Evolutionary conservation across 1,139 yeast species (phyloP).

Genomic region (Sugiyamaella novakii): DNA sequence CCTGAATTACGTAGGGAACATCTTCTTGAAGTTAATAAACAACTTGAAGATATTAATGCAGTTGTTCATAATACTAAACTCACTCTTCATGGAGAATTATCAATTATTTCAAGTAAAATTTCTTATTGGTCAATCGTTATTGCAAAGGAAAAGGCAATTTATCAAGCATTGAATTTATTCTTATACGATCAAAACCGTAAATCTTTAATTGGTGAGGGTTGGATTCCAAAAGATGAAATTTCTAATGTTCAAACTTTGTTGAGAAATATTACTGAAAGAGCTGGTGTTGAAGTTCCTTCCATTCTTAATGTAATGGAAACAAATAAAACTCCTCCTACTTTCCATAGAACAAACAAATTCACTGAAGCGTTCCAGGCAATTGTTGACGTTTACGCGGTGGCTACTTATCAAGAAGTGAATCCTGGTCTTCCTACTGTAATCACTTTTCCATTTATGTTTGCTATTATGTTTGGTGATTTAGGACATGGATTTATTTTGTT

Average conservation of each 20-base stretch:
- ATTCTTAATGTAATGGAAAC: conserved; percentile 81
- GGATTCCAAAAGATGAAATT: conserved; percentile 73
- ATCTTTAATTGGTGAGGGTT: conserved; percentile 95
- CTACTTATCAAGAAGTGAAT: conserved; percentile 91
- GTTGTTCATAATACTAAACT: conserved; percentile 72
- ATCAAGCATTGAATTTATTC: conserved; percentile 74
- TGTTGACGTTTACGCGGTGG: conserved; percentile 93
- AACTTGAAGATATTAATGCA: conserved; percentile 62
- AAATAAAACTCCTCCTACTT: conserved; percentile 89
- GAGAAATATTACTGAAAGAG: conserved; percentile 57
- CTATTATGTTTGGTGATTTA: conserved; percentile 97
- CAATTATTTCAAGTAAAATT: conserved; percentile 72
- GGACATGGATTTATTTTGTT: conserved; percentile 90
- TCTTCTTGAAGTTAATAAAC: conserved; percentile 58
- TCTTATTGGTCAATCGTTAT: conserved; percentile 67
- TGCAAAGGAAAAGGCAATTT: conserved; percentile 72
- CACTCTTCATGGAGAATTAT: conserved; percentile 72
- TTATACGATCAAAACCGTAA: conserved; percentile 83
- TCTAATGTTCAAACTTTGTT: conserved; percentile 50
- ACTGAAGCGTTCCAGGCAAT: conserved; percentile 90
- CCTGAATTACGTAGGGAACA: conserved; percentile 58
- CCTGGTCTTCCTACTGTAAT: conserved; percentile 94
- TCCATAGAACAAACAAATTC: conserved; percentile 86
- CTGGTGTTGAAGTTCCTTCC: conserved; percentile 64
- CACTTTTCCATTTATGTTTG: conserved; percentile 98